Conservation (phyloP, 2,329 filamentous ascomycete genomes). For the Fusarium sublunatum region DNA sequence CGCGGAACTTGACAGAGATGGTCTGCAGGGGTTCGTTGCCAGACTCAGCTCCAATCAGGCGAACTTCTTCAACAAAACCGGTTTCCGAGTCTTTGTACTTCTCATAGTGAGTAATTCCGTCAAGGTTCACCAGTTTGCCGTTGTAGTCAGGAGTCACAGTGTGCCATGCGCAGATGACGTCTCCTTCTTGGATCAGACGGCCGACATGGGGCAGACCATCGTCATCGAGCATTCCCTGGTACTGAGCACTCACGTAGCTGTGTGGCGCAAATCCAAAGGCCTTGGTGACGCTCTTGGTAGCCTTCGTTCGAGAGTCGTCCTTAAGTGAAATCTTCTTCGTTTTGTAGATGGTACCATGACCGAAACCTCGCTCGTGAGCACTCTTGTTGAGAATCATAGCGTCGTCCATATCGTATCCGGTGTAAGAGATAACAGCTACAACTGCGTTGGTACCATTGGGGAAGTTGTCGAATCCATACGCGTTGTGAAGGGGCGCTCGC, state of each 20-base stretch:
- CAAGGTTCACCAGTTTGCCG: slow-evolving; percentile 83
- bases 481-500: slow-evolving; percentile 90
- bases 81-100: slow-evolving; percentile 94
- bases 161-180: slow-evolving; percentile 90
- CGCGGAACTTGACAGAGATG: slow-evolving; percentile 90
- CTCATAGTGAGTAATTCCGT: slow-evolving; percentile 86
- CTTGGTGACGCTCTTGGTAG: slow-evolving; percentile 77
- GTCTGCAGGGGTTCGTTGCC: slow-evolving; percentile 87
- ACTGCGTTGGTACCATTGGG: slow-evolving; percentile 96
- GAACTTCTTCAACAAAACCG: slow-evolving; percentile 92
- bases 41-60: slow-evolving; percentile 85
- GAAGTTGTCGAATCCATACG: slow-evolving; percentile 97
- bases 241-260: slow-evolving; percentile 75
- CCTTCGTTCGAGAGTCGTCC: slow-evolving; percentile 77
- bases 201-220: slow-evolving; percentile 90
- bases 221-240: slow-evolving; percentile 80
- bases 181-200: slow-evolving; percentile 79
- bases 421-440: slow-evolving; percentile 98
- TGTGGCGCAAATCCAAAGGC: slow-evolving; percentile 92
- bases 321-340: slow-evolving; percentile 91
- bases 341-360: slow-evolving; percentile 97
- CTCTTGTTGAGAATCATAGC: slow-evolving; percentile 99
- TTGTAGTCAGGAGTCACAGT: slow-evolving; percentile 84
- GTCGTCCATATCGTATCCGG: slow-evolving; percentile 99
- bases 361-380: slow-evolving; percentile 93